These are phyloP conservation scores for Citrus hindsii DNA, from an alignment of 345 rosid genomes.

Conservation along the genomic window DNA sequence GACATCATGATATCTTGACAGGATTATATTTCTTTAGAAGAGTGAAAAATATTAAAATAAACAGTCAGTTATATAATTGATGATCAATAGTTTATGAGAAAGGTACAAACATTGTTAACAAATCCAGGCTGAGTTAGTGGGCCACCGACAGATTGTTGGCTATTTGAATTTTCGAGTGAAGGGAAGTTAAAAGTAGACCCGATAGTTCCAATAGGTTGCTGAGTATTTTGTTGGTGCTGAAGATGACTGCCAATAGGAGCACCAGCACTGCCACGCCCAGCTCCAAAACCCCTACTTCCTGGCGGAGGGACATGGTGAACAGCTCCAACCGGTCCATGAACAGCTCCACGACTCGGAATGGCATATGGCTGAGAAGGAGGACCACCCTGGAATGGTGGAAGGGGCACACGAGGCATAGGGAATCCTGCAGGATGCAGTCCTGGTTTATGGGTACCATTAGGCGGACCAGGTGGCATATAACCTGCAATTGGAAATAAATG, in stretches of 20 bases:
- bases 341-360: conserved; percentile 88
- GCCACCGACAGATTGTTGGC: conserved; percentile 91
- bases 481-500: conserved; percentile 38
- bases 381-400: conserved; percentile 77
- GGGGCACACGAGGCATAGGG: conserved; percentile 80
- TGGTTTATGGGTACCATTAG: conserved; percentile 89
- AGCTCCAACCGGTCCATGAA: conserved; percentile 92
- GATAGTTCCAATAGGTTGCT: conserved; percentile 73
- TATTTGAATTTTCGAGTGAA: conserved; percentile 71
- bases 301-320: conserved; percentile 87
- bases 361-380: conserved; percentile 93
- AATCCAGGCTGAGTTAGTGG: conserved; percentile 97
- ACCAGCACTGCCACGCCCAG: conserved; percentile 81
- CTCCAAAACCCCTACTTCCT: conserved; percentile 81
- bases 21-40: not conserved
- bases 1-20: not conserved
- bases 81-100: not conserved
- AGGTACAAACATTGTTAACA: conserved; percentile 52
- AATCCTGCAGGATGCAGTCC: conserved; percentile 87
- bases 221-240: conserved; percentile 73
- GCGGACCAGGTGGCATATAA: conserved; percentile 70
- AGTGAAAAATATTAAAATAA: not conserved
- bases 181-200: conserved; percentile 81
- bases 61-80: not conserved
- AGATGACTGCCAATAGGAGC: conserved; percentile 87